These are phyloP conservation scores for Tulasnella sp. DNA, from an alignment of 768 basidiomycete genomes.

Conservation along the genomic window DNA sequence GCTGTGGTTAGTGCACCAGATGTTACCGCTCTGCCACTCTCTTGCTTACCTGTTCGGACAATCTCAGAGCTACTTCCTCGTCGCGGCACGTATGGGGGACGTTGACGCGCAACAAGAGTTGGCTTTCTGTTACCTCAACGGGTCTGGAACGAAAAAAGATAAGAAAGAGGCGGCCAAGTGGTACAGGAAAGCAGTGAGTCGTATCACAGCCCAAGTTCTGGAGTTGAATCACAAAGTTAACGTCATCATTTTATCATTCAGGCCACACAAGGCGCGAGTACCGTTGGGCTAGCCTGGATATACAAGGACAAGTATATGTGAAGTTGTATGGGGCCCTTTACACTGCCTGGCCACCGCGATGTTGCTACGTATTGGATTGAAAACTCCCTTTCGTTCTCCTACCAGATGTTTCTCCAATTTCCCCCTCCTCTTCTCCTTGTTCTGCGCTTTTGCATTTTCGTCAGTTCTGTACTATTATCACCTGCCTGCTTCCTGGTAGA, in stretches of 20 bases:
- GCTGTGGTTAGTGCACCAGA: slow-evolving; percentile 25
- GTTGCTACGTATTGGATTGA: too few relatives aligned
- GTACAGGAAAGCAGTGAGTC: slow-evolving; percentile 74
- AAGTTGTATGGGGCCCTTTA: background rate
- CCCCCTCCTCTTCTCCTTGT: too few relatives aligned
- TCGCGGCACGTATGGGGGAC: slow-evolving; percentile 78
- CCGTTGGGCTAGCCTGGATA: slow-evolving; percentile 81
- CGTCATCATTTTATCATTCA: slow-evolving; percentile 21
- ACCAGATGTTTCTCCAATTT: too few relatives aligned
- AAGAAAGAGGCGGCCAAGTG: slow-evolving; percentile 77
- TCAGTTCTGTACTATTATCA: too few relatives aligned
- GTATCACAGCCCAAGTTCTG: background rate
- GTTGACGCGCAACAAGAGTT: slow-evolving; percentile 79
- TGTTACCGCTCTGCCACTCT: background rate
- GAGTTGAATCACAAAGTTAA: background rate
- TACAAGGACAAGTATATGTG: slow-evolving; percentile 70
- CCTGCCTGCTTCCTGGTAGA: too few relatives aligned
- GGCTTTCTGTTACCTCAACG: slow-evolving; percentile 76
- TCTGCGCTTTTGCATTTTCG: too few relatives aligned
- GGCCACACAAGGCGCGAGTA: slow-evolving; percentile 65
- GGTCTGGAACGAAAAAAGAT: slow-evolving; percentile 83
- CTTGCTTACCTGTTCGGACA: too few relatives aligned
- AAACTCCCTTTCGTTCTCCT: too few relatives aligned
- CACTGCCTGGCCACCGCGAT: too few relatives aligned
- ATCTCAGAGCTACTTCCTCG: slow-evolving; percentile 67